These are phyloP conservation scores for Brassica nigra DNA, from an alignment of 345 rosid genomes.

Conservation along the genomic window DNA sequence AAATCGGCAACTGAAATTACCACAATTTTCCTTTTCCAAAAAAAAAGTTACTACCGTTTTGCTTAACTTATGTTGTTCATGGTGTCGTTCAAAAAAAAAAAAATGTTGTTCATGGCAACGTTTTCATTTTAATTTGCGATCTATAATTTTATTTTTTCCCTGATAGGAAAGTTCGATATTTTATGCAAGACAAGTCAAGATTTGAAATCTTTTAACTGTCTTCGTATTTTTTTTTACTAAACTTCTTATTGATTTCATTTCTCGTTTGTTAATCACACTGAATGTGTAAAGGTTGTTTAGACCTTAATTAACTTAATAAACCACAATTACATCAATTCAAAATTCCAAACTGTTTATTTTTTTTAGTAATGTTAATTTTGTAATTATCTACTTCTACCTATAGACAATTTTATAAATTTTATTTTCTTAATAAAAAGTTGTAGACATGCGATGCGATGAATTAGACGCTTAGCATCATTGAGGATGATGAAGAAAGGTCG, in stretches of 20 bases:
- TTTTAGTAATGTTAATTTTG: too few species aligned
- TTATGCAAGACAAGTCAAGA: neutral
- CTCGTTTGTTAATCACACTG: neutral
- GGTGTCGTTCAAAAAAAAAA: too few species aligned
- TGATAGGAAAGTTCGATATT: neutral
- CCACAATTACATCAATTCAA: too few species aligned
- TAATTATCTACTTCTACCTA: neutral
- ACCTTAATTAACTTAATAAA: neutral
- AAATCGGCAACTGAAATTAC: neutral
- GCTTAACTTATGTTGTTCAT: neutral
- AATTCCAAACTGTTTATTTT: too few species aligned
- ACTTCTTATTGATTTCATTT: neutral
- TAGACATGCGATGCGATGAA: conserved; percentile 25
- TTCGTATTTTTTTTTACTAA: neutral
- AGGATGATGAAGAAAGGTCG: conserved; percentile 23
- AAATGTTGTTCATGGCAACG: neutral
- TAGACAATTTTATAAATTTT: neutral
- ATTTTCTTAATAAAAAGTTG: neutral
- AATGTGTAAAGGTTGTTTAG: neutral
- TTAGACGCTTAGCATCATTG: conserved; percentile 38
- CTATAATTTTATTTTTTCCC: neutral
- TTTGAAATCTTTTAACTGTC: neutral
- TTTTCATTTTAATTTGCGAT: neutral
- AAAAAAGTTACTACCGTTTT: neutral
- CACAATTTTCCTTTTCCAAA: too few species aligned